A percentile compares a stretch with the other conserved stretches of the same genome.
Evolutionary conservation across 2,329 filamentous ascomycete genomes (phyloP).

Genomic region (Epichloe hybrida): DNA sequence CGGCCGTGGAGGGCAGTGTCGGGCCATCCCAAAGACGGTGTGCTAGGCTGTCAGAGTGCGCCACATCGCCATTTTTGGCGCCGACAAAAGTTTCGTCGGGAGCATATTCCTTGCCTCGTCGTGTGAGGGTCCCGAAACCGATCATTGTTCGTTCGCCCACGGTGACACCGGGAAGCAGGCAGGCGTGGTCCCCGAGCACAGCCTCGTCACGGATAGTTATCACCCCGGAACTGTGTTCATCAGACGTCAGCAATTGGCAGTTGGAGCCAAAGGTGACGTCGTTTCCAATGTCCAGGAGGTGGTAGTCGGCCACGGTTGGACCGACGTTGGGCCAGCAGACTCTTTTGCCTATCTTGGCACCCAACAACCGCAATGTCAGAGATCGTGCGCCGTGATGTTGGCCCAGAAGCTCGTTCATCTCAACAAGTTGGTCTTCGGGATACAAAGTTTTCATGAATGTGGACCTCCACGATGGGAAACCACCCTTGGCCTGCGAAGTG

Average conservation of each 20-base stretch:
- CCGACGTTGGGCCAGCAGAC: conserved; percentile 47
- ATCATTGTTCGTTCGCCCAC: conserved; percentile 35
- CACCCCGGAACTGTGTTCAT: conserved; percentile 32
- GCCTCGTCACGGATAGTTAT: conserved; percentile 33
- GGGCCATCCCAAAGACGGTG: conserved; percentile 23
- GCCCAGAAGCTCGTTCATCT: conserved; percentile 36
- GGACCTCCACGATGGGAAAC: conserved; percentile 29
- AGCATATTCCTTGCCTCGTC: conserved; percentile 29
- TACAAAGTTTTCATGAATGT: conserved; percentile 29
- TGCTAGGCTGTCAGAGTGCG: conserved; percentile 3
- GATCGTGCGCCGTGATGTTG: conserved; percentile 42
- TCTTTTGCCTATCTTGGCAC: conserved; percentile 35
- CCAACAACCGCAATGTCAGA: conserved; percentile 32
- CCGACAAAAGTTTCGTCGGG: conserved; percentile 36
- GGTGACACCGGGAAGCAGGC: conserved; percentile 35
- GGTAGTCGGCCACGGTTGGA: conserved; percentile 38
- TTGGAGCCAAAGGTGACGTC: conserved; percentile 45
- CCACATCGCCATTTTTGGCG: conserved; percentile 35
- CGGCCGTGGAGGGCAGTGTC: conserved; percentile 2
- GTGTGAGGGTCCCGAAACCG: conserved; percentile 38
- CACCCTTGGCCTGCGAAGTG: conserved; percentile 16
- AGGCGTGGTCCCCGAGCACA: conserved; percentile 43
- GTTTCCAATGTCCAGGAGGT: conserved; percentile 40
- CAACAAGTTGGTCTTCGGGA: conserved; percentile 28
- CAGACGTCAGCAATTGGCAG: conserved; percentile 37